These are phyloP conservation scores for Paramecium pentaurelia DNA, from an alignment of 73 alveolate species.

Conservation along the genomic window DNA sequence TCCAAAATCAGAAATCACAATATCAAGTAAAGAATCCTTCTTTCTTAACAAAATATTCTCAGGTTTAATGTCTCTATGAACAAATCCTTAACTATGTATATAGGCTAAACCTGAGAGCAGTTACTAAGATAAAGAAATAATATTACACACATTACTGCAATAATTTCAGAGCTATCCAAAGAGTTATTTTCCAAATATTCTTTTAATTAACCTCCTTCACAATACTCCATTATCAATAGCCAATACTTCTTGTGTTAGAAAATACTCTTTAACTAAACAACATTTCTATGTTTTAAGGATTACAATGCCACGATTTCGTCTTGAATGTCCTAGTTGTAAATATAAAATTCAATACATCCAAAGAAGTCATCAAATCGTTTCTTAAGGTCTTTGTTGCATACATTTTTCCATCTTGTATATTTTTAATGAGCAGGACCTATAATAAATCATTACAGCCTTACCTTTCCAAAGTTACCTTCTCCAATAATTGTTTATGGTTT, in stretches of 20 bases:
- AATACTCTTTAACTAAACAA: background rate
- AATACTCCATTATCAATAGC: background rate
- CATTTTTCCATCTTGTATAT: background rate
- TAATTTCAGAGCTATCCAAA: background rate
- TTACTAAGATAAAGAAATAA: background rate
- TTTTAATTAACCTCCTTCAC: background rate
- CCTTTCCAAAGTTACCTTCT: constrained; percentile 3
- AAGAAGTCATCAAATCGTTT: background rate
- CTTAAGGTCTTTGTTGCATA: background rate
- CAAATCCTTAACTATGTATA: constrained; percentile 21
- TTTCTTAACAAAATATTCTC: constrained; percentile 5
- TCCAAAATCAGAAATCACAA: constrained; percentile 34
- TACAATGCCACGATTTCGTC: background rate
- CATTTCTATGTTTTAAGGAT: background rate
- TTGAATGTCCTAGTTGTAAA: background rate
- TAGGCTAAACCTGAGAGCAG: background rate
- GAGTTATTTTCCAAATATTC: background rate
- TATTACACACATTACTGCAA: background rate
- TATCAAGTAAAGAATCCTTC: background rate
- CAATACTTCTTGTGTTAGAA: background rate
- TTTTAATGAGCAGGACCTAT: background rate
- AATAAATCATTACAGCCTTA: background rate
- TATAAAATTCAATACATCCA: background rate
- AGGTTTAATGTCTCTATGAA: constrained; percentile 50
- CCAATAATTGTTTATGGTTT: background rate